Base-by-base conservation (phyloP, 2,329 filamentous ascomycete species). In the Macroventuria anomochaeta region DNA sequence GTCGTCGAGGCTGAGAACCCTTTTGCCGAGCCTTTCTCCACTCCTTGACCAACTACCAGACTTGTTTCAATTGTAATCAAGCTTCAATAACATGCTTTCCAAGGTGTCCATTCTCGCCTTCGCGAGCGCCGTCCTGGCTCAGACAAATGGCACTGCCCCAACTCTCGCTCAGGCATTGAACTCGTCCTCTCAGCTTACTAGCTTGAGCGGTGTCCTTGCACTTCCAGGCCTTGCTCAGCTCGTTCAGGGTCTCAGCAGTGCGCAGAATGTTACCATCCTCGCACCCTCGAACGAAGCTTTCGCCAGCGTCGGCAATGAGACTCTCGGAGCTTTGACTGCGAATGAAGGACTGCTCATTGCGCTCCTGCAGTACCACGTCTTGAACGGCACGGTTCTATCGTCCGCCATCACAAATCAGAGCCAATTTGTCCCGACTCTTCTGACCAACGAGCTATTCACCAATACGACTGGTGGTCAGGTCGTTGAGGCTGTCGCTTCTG, bases 391-490 rank as follows among this genome's bases (percentile, higher is more conserved):
- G 1, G 78, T 80, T 58, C 61, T 52, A 3, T 67, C 77, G 0
- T 62, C 60, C 5, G 65, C 72, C 3, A 72, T 79, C 49, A 74
- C 68, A 5, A 71, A 74, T 25, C 74, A 67, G 36, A 76, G 77
- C 31, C 62, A 67, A 8, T 83, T 84, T 62, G 63, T 79, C 1
- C 77, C 77, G 12, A 81, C 80, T 2, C 67, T 81, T 7, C 73
- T 88, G 47, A 81, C 73, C 15, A 79, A 84, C 58, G 43, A 74
- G 18, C 73, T 76, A 0, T 88, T 81, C 66, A 76, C 81, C 59
- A 86, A 85, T 51, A 79, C 88, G 10, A 84, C 83, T 3, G 82
- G 80, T 28, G 85, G 84, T 1, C 86, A 88, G 67, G 77, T 82
- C 8, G 79, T 88, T 3, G 75, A 83, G 55, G 77, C 76, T 4